These are phyloP conservation scores for Cardamine resedifolia DNA, from an alignment of 345 rosid genomes.

Conservation along the genomic window DNA sequence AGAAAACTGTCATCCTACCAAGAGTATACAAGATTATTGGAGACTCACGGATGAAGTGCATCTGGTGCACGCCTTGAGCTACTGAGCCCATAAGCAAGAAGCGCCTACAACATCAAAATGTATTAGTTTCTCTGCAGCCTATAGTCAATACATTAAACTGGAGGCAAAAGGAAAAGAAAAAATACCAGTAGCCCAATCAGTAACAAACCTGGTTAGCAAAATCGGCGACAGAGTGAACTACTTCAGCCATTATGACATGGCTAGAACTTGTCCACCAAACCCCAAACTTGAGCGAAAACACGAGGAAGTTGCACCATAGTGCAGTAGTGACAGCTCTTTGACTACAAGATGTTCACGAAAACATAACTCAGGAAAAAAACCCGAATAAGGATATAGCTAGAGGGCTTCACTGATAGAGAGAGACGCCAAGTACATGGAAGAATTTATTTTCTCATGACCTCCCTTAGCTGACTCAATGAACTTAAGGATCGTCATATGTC, in stretches of 20 bases:
- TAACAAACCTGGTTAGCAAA: conserved; percentile 87
- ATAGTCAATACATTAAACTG: conserved; percentile 20
- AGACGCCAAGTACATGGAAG: not conserved
- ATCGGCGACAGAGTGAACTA: conserved; percentile 91
- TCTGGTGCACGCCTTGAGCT: conserved; percentile 99
- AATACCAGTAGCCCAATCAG: not conserved
- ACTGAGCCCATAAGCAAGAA: conserved; percentile 94
- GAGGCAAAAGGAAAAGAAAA: conserved; percentile 1
- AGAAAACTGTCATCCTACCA: conserved; percentile 5
- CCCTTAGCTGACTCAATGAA: not conserved
- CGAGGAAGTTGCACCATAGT: conserved; percentile 94
- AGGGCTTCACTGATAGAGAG: not conserved
- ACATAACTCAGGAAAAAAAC: conserved; percentile 20
- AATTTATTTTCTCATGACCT: not conserved
- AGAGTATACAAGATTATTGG: not conserved
- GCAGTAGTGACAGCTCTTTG: conserved; percentile 98
- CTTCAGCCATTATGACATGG: conserved; percentile 98
- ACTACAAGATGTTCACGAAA: conserved; percentile 45
- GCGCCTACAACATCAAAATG: conserved; percentile 60
- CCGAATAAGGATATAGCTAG: not conserved
- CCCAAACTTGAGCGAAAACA: conserved; percentile 91
- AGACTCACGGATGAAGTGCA: conserved; percentile 94
- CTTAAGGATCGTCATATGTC: not conserved
- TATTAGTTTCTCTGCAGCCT: conserved; percentile 45
- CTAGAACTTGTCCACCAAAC: conserved; percentile 91